Conservation (phyloP, 2,329 filamentous ascomycete species). For the Colletotrichum noveboracense region DNA sequence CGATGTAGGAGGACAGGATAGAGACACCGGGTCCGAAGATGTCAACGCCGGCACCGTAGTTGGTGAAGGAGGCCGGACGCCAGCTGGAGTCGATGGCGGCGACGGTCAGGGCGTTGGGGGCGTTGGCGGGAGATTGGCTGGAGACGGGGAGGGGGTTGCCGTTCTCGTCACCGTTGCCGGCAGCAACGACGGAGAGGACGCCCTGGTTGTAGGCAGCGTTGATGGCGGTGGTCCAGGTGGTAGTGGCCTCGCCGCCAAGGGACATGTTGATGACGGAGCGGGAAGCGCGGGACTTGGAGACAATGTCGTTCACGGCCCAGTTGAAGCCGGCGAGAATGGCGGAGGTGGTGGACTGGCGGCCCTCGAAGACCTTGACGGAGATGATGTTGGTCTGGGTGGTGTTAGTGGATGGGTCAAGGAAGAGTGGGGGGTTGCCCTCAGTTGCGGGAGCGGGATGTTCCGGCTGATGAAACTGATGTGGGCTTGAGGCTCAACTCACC, state of each 20-base stretch:
- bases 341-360: slow-evolving; percentile 30
- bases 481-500: slow-evolving; percentile 6
- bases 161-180: slow-evolving; percentile 53
- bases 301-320: slow-evolving; percentile 51
- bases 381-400: slow-evolving; percentile 36
- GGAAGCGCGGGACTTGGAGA: slow-evolving; percentile 40
- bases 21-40: slow-evolving; percentile 55
- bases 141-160: slow-evolving; percentile 21
- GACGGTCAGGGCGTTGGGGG: slow-evolving; percentile 56
- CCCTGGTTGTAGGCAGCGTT: slow-evolving; percentile 48
- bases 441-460: neutral
- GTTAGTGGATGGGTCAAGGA: neutral
- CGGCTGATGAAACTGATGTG: neutral
- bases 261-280: slow-evolving; percentile 62
- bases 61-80: slow-evolving; percentile 49
- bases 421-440: neutral
- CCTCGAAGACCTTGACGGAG: slow-evolving; percentile 51
- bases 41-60: slow-evolving; percentile 54
- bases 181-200: slow-evolving; percentile 59
- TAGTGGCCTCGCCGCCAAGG: slow-evolving; percentile 50
- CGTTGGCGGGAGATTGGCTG: slow-evolving; percentile 52
- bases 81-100: slow-evolving; percentile 49
- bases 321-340: slow-evolving; percentile 38
- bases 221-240: slow-evolving; percentile 53
- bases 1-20: slow-evolving; percentile 53